These are phyloP conservation scores for Ajuga chamaepitys DNA, from an alignment of 257 asterid genomes.

Conservation along the genomic window DNA sequence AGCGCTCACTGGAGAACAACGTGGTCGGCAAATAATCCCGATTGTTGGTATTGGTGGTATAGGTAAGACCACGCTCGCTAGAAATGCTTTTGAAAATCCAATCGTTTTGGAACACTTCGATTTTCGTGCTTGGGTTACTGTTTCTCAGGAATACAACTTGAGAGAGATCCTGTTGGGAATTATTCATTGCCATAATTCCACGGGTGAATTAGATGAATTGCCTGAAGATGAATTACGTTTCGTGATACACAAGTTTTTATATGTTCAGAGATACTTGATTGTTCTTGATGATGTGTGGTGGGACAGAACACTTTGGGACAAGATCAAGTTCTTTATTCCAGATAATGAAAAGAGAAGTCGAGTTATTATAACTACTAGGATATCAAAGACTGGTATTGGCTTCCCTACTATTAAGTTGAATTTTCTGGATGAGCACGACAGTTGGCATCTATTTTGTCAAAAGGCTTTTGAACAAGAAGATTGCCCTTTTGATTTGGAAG, in stretches of 20 bases:
- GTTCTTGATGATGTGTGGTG: background rate
- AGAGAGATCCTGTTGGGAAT: background rate
- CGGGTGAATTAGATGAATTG: background rate
- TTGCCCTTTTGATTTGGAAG: background rate
- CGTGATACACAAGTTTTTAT: background rate
- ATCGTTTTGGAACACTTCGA: background rate
- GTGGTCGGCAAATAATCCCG: background rate
- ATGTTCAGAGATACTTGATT: background rate
- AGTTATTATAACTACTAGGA: background rate
- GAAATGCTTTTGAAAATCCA: background rate
- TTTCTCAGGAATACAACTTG: background rate
- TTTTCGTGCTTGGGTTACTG: background rate
- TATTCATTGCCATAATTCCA: no score
- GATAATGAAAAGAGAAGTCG: background rate
- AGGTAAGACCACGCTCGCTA: slow-evolving; percentile 2
- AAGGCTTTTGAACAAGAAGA: background rate
- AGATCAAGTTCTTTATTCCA: background rate
- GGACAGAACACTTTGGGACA: background rate
- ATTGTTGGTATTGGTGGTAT: background rate
- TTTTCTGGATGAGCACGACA: background rate
- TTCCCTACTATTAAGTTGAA: background rate
- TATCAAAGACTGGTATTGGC: background rate
- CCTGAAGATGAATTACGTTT: background rate
- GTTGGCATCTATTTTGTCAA: background rate
- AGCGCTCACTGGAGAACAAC: background rate